A percentile compares a stretch with the other conserved stretches of the same genome.
Evolutionary conservation across 176 grass and related monocot species (phyloP).

Genomic region (Oryza brachyantha): DNA sequence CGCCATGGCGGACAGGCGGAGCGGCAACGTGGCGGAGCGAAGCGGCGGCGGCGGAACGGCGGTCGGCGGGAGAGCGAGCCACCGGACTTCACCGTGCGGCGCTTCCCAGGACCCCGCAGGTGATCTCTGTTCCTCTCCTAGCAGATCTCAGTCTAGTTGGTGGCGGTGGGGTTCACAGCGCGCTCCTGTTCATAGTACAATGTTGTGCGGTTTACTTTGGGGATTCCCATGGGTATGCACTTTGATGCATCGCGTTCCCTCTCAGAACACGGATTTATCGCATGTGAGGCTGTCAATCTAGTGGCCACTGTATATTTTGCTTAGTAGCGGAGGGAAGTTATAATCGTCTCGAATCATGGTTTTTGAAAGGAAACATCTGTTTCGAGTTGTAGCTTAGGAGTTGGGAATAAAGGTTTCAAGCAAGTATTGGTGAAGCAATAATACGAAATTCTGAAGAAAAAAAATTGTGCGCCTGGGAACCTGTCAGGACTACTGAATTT

Average conservation of each 20-base stretch:
- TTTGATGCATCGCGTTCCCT: neutral
- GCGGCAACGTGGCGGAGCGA: neutral
- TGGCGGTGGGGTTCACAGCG: no score
- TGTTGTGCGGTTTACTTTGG: neutral
- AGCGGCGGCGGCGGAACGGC: neutral
- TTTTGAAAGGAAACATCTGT: no score
- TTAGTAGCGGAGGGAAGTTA: neutral
- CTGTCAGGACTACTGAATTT: neutral
- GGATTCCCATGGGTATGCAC: neutral
- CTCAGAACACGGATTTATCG: neutral
- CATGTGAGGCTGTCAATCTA: no score
- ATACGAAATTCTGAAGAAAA: neutral
- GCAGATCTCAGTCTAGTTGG: neutral
- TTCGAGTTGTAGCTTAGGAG: neutral
- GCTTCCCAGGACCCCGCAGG: neutral
- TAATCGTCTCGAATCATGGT: neutral
- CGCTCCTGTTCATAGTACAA: neutral
- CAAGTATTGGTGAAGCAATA: neutral
- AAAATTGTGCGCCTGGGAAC: neutral
- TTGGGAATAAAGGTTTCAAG: neutral
- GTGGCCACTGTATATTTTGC: neutral
- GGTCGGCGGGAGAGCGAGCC: neutral
- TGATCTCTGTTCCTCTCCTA: neutral
- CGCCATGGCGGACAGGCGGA: slow-evolving; percentile 10
- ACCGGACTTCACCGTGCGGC: neutral